Conservation (phyloP, 768 basidiomycete species). For the Russula brevipes region DNA sequence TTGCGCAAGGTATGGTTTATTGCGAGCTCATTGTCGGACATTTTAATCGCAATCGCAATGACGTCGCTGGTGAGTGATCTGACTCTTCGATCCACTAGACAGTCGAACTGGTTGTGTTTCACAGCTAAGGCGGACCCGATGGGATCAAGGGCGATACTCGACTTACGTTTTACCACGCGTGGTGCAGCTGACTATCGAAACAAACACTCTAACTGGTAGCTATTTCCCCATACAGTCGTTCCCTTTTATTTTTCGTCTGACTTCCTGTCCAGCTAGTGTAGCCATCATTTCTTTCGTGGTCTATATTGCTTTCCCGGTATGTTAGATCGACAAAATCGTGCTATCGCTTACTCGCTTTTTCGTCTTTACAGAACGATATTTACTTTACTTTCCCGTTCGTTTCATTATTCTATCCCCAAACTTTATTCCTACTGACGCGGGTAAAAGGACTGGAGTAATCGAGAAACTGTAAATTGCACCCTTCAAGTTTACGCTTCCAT, state of each 20-base stretch:
- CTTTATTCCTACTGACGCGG: background rate
- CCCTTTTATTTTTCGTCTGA: background rate
- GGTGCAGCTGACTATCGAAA: slow-evolving; percentile 29
- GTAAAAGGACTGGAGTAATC: slow-evolving; percentile 23
- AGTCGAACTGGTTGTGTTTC: background rate
- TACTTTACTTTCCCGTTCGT: slow-evolving; percentile 12
- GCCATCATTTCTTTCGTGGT: slow-evolving; percentile 9
- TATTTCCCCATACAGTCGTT: background rate
- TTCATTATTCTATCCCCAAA: background rate
- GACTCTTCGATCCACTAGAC: background rate
- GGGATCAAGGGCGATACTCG: background rate
- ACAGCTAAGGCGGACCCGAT: background rate
- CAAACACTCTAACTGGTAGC: slow-evolving; percentile 25
- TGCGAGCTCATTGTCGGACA: slow-evolving; percentile 9
- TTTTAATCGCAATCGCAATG: slow-evolving; percentile 18
- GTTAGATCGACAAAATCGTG: background rate
- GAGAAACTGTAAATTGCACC: slow-evolving; percentile 18
- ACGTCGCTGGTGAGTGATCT: slow-evolving; percentile 1
- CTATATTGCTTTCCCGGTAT: slow-evolving; percentile 13
- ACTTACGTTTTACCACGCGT: slow-evolving; percentile 24
- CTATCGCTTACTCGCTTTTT: background rate
- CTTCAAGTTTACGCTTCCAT: background rate
- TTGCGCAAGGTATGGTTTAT: slow-evolving; percentile 5
- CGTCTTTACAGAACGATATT: slow-evolving; percentile 5
- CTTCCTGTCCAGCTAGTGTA: slow-evolving; percentile 6